phyloP scores from a whole-genome alignment of 768 basidiomycete genomes.

The Pulveroboletus sp. region DNA sequence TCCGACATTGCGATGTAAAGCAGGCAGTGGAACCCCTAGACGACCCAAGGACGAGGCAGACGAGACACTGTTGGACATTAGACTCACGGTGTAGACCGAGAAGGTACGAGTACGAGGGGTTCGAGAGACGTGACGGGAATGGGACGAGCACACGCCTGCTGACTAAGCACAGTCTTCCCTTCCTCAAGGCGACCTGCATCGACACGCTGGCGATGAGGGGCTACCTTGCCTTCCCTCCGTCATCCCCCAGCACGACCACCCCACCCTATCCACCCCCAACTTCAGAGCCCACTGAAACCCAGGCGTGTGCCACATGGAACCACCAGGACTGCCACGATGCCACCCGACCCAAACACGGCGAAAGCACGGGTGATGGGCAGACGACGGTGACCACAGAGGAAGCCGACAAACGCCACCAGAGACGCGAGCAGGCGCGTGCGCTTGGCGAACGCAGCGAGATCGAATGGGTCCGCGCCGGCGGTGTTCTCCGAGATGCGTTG shows the following conservation, averaged over 20 bases:
- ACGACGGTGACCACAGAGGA: not conserved
- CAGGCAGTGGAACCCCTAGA: too few species aligned
- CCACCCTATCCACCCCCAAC: not conserved
- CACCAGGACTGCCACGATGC: not conserved
- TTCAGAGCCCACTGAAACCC: not conserved
- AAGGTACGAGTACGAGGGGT: too few species aligned
- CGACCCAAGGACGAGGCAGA: too few species aligned
- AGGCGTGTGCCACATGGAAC: constrained; percentile 1
- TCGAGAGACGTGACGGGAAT: too few species aligned
- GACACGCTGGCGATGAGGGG: constrained; percentile 16
- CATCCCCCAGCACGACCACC: not conserved
- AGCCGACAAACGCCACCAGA: constrained; percentile 12
- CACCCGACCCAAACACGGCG: not conserved
- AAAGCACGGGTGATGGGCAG: not conserved
- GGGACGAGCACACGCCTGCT: too few species aligned
- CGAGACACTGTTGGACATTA: too few species aligned
- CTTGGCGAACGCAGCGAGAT: constrained; percentile 48
- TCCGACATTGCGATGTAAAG: too few species aligned
- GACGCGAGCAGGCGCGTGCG: constrained; percentile 33
- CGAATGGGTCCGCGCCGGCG: constrained; percentile 57
- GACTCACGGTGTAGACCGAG: too few species aligned
- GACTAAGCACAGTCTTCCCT: not conserved
- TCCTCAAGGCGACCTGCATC: too few species aligned
- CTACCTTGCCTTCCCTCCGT: constrained; percentile 24
- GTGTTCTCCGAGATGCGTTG: constrained; percentile 45